Conservation (phyloP, 768 basidiomycete species). For the Mycena crocata region DNA sequence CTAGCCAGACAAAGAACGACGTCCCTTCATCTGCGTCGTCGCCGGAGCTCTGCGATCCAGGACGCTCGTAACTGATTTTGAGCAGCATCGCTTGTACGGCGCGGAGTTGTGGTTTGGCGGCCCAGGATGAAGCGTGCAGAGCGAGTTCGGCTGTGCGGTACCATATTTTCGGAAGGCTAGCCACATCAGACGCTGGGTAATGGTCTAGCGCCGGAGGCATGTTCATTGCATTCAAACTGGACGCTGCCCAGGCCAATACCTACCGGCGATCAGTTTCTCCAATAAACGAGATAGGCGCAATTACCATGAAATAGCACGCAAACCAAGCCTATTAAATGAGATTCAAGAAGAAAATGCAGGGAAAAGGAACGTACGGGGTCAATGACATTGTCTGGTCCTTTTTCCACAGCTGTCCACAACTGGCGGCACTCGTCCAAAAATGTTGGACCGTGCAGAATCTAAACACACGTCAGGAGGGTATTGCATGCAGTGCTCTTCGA, state of each 20-base stretch:
- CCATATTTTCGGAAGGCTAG: constrained; percentile 12
- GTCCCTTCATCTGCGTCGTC: constrained; percentile 14
- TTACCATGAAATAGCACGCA: constrained; percentile 21
- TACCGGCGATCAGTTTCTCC: background rate
- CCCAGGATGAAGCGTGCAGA: constrained; percentile 14
- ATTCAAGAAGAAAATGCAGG: background rate
- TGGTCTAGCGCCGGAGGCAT: constrained; percentile 8
- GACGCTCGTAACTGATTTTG: constrained; percentile 20
- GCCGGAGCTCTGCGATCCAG: constrained; percentile 14
- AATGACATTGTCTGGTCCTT: constrained; percentile 13
- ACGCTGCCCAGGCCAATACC: constrained; percentile 12
- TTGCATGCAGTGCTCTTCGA: background rate
- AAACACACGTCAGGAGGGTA: background rate
- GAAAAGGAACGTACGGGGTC: constrained; percentile 1
- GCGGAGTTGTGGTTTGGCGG: constrained; percentile 16
- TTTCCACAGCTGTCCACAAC: constrained; percentile 3
- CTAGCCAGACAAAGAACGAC: constrained; percentile 18
- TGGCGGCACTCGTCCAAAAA: constrained; percentile 18
- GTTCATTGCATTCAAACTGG: constrained; percentile 7
- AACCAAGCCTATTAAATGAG: constrained; percentile 17
- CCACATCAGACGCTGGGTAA: constrained; percentile 8
- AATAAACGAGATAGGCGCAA: background rate
- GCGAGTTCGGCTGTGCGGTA: constrained; percentile 11
- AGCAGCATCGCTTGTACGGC: constrained; percentile 19
- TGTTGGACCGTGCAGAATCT: constrained; percentile 19